Conservation (phyloP, 2,329 filamentous ascomycete species). For the Aspergillus sergii region DNA sequence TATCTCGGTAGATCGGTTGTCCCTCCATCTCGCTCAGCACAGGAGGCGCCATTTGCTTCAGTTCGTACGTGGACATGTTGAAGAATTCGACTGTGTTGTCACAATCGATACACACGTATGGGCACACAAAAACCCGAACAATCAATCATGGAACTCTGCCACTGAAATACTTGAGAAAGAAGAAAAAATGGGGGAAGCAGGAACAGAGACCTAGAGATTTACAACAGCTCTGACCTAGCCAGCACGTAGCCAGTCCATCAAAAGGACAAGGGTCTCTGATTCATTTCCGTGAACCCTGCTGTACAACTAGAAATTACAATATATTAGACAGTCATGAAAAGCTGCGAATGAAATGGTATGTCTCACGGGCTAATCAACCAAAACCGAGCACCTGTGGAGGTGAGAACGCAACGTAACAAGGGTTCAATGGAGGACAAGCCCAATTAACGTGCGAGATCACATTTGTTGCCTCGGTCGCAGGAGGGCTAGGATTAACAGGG, state of each 20-base stretch:
- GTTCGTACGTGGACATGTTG: constrained; percentile 2
- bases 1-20: constrained; percentile 18
- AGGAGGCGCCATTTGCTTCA: constrained; percentile 15
- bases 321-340: background rate
- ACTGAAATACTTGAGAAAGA: background rate
- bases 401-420: background rate
- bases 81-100: background rate
- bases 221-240: too few relatives aligned
- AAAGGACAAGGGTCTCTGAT: background rate
- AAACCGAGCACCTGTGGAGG: too few relatives aligned
- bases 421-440: background rate
- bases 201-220: background rate
- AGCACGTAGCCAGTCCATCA: too few relatives aligned
- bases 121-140: background rate
- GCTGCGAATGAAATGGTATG: background rate
- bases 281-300: background rate
- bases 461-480: background rate
- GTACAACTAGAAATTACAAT: background rate
- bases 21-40: constrained; percentile 18
- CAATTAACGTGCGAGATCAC: background rate
- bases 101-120: background rate
- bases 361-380: background rate
- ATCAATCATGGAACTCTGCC: too few relatives aligned
- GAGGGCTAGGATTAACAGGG: background rate
- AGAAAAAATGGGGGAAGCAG: background rate